Evolutionary conservation across 1,139 yeast species (phyloP).

Genomic region (Geotrichum phurueaensis): DNA sequence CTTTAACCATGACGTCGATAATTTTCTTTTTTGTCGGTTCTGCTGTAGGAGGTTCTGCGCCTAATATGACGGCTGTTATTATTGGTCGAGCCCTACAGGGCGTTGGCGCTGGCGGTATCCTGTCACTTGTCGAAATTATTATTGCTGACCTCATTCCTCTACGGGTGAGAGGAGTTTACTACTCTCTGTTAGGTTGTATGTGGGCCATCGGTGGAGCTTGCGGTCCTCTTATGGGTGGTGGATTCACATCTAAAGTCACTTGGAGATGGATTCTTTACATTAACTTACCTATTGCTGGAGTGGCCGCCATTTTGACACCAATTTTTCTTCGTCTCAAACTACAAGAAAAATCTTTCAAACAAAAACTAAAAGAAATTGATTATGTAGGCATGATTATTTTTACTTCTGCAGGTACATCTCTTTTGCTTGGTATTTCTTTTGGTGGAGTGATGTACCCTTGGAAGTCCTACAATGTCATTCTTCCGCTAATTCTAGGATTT

Average conservation of each 20-base stretch:
- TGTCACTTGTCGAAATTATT: constrained; percentile 52
- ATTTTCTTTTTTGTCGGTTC: constrained; percentile 36
- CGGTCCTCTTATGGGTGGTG: constrained; percentile 68
- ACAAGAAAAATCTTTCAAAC: constrained; percentile 38
- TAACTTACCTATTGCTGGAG: constrained; percentile 61
- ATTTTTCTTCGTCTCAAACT: constrained; percentile 50
- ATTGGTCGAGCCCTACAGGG: constrained; percentile 69
- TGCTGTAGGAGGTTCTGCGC: constrained; percentile 51
- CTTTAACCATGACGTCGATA: constrained; percentile 23
- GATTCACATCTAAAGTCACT: constrained; percentile 50
- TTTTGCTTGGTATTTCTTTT: constrained; percentile 46
- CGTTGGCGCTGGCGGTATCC: constrained; percentile 65
- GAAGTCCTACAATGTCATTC: constrained; percentile 51
- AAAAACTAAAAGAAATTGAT: constrained; percentile 43
- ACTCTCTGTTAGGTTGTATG: constrained; percentile 41
- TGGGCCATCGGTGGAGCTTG: constrained; percentile 53
- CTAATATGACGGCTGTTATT: constrained; percentile 52
- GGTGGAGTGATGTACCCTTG: constrained; percentile 47
- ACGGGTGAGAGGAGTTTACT: constrained; percentile 43
- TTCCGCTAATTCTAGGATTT: constrained; percentile 50
- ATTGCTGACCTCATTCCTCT: constrained; percentile 58
- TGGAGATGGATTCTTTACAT: constrained; percentile 80
- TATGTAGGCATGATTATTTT: constrained; percentile 32
- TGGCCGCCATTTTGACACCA: constrained; percentile 43
- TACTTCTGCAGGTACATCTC: constrained; percentile 37